Evolutionary conservation across 75 land plant genomes (phyloP).

Genomic region (Picea glauca): DNA sequence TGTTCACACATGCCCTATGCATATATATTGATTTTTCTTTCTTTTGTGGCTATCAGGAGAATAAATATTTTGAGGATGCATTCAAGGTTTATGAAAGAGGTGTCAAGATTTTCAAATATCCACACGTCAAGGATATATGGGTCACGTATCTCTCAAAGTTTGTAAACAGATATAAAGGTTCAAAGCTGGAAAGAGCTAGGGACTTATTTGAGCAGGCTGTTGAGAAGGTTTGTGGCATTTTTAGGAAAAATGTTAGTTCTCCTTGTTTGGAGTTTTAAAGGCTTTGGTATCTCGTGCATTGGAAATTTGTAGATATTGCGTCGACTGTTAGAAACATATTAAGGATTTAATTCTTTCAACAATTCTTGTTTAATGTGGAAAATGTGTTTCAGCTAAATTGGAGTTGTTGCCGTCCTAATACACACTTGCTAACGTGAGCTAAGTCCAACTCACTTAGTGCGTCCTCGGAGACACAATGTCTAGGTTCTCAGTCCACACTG

Average conservation of each 20-base stretch:
- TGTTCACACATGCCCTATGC: background rate
- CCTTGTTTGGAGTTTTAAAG: background rate
- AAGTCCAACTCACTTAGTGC: too few species aligned
- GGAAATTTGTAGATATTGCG: background rate
- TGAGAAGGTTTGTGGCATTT: conserved; percentile 47
- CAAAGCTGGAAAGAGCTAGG: conserved; percentile 87
- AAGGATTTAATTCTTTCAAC: background rate
- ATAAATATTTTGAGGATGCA: conserved; percentile 92
- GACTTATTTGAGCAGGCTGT: conserved; percentile 93
- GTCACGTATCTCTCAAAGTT: conserved; percentile 87
- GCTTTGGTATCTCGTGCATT: background rate
- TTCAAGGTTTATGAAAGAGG: conserved; percentile 96
- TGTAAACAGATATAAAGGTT: conserved; percentile 82
- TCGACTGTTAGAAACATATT: background rate
- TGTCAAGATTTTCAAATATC: conserved; percentile 95
- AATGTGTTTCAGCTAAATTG: background rate
- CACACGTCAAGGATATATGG: conserved; percentile 97
- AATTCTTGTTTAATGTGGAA: background rate
- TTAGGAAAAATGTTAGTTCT: too few species aligned
- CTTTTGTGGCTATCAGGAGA: conserved; percentile 34
- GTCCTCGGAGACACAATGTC: too few species aligned
- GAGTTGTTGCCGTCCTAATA: too few species aligned
- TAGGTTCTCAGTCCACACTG: too few species aligned
- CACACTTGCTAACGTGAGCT: too few species aligned
- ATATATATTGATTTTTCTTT: background rate